Percentiles rank a stretch among this genome's conserved stretches.
phyloP scores from a whole-genome alignment of 441 rosid genomes.

The Populus trichocarpa region DNA sequence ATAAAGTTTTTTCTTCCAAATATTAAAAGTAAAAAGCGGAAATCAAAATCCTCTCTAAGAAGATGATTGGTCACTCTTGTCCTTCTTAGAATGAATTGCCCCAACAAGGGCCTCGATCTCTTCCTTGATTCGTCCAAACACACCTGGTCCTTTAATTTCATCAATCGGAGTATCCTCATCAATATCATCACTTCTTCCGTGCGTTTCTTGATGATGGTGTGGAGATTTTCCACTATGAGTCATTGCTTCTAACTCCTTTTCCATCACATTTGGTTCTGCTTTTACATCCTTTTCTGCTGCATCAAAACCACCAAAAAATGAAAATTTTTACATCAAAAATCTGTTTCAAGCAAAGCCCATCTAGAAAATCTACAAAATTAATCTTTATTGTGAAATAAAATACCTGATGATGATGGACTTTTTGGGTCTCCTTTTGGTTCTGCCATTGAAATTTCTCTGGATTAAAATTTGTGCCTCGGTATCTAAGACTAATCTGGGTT shows the following conservation, averaged over 20 bases:
- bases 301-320: background rate
- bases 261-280: constrained; percentile 31
- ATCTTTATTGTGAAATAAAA: background rate
- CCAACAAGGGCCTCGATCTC: constrained; percentile 47
- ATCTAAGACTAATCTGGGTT: background rate
- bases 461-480: background rate
- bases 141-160: constrained; percentile 46
- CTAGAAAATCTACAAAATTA: background rate
- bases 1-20: too few species aligned
- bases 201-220: constrained; percentile 38
- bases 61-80: constrained; percentile 6
- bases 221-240: constrained; percentile 18
- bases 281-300: constrained; percentile 20
- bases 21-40: background rate
- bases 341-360: background rate
- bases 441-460: constrained; percentile 18
- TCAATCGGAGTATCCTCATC: constrained; percentile 38
- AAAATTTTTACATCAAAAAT: background rate
- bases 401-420: constrained; percentile 10
- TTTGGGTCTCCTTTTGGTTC: constrained; percentile 18
- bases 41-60: background rate
- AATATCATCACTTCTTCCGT: constrained; percentile 48
- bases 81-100: constrained; percentile 38
- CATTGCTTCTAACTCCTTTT: constrained; percentile 31
- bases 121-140: constrained; percentile 47